Base-by-base conservation (phyloP, 352 stramenopile species). In the Phytopythium aichiense region DNA sequence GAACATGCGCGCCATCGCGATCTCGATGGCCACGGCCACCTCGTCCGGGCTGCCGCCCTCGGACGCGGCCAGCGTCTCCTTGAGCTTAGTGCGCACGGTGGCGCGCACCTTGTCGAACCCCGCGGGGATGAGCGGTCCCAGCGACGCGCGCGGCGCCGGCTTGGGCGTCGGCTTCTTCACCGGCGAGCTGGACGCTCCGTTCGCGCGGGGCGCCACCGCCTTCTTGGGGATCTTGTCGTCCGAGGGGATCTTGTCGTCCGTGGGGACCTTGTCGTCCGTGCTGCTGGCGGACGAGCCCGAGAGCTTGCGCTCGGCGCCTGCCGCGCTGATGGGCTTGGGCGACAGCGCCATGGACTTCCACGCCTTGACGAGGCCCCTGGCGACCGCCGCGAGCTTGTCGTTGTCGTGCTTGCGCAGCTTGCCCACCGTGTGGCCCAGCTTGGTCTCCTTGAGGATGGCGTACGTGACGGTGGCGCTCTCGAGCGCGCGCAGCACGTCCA, bases 321-420 rank as follows among this genome's bases (percentile, higher is more conserved):
- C 60, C 1, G 58, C 16, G 16, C 54, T 28, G 13, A 56, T 45
- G 1, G 71, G 61, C n/a, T 72, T 76, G 25, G 84, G 84, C 46
- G 84, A 92, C 58, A 89, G 61, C 54, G 84, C 87, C 74, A 94
- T 83, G 63, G 75, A 80, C 67, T 96, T 96, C 89, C 89, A 97
- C 45, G 72, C 77, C 72, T 94, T 95, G 38, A 97, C 80, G 31
- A 97, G 74, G 33, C 73, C 60, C 37, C 90, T 91, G 30, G 88
- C 87, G 43, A 84, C 61, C 57, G 74, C 81, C 49, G 86, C 79
- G 60, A 97, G 78, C 69, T 88, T 84, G 38, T 89, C 81, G 70
- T 95, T 81, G 46, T 87, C 77, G 69, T 96, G 82, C 73, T 96
- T 96, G 64, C 86, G 85, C 65, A 96, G 74, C 69, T 96, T 96